Evolutionary conservation across 179 eudicot genomes (phyloP), one percentile per base, ranked within the genome.

Genomic region (Amaranthus tricolor): DNA sequence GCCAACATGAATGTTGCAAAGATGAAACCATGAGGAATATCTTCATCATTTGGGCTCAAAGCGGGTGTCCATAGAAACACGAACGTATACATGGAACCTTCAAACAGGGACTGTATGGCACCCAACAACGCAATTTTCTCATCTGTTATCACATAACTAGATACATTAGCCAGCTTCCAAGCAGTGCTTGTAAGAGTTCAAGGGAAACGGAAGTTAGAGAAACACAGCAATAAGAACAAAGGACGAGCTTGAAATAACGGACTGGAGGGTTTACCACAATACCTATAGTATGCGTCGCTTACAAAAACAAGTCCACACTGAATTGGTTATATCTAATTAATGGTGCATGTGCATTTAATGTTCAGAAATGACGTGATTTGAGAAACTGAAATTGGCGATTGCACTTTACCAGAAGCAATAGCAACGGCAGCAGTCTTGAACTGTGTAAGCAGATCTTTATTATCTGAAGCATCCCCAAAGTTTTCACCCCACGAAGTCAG

Each of bases 31-130:
- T 95, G 99, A 62, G 99, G 97, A 85, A 95, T 90, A 13, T 93
- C 92, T 83, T 95, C 97, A 1, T 89, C 96, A 77, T 95, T 88
- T 59, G 99, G 97, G 73, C 99, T 95, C 85, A 95, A 84, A 74
- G 98, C 98, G 79, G 98, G 99, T 17, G 99, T 95, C 99, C 97
- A 95, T 4, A 93, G 88, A 86, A 95, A 95, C 77, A 95, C 99
- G 80, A 93, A 95, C n/a, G 99, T 93, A 55, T 95, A 91, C 99
- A 93, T 93, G 50, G 99, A 95, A 74, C 98, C 99, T 85, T 95
- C 99, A 81, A 95, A 95, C 40, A 95, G 82, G 43, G 99, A 95
- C 79, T 95, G 98, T 77, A 94, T 94, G 64, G 98, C 97, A 57
- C 98, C 99, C 76, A 93, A 82, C 76, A 95, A 82, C 49, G 98